phyloP scores from a whole-genome alignment of 805 yeast genomes.

The Starmerella ratchasimensis region DNA sequence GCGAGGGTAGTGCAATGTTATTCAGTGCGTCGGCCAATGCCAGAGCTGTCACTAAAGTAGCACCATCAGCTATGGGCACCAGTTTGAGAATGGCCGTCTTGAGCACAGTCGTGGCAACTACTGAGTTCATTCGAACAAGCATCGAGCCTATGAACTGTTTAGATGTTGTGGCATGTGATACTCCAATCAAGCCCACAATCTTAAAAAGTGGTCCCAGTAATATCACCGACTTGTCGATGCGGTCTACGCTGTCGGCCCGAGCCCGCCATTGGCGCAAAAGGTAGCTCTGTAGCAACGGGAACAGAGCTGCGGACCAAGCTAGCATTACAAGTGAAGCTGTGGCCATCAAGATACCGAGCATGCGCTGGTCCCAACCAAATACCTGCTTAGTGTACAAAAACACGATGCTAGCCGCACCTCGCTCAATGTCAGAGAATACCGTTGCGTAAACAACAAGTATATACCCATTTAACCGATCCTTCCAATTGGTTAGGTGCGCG shows the following conservation, averaged over 20 bases:
- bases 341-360: not conserved
- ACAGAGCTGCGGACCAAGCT: not conserved
- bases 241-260: not conserved
- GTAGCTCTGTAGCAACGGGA: not conserved
- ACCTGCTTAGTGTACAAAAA: not conserved
- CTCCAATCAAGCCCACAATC: not conserved
- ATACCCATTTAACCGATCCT: not conserved
- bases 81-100: conserved; percentile 1
- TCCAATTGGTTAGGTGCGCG: not conserved
- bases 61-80: not conserved
- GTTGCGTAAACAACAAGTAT: not conserved
- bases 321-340: not conserved
- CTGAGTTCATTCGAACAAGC: not conserved
- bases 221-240: not conserved
- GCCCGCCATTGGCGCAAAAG: not conserved
- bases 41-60: not conserved
- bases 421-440: not conserved
- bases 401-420: not conserved
- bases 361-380: not conserved
- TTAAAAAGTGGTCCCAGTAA: not conserved
- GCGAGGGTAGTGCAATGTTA: not conserved
- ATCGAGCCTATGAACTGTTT: not conserved
- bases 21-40: not conserved
- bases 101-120: not conserved
- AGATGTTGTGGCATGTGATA: not conserved